These are phyloP conservation scores for Angophora floribunda DNA, from an alignment of 345 rosid species.

Conservation along the genomic window DNA sequence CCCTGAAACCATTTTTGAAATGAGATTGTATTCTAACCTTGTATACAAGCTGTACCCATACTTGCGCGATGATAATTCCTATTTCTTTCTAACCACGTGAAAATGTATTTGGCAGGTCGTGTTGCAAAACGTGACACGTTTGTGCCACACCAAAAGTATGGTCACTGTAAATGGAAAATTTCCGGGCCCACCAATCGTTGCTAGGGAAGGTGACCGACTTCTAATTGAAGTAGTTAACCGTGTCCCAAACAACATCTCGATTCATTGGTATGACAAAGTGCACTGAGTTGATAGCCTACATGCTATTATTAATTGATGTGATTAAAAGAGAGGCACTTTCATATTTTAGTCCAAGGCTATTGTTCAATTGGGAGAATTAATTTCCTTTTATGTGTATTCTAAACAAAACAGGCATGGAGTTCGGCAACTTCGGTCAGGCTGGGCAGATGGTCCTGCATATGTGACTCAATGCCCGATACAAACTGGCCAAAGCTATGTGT, in stretches of 20 bases:
- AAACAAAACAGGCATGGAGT: slow-evolving; percentile 45
- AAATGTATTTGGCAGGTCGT: slow-evolving; percentile 14
- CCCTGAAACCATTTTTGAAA: not conserved
- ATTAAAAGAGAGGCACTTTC: not conserved
- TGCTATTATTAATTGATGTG: not conserved
- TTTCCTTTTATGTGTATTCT: not conserved
- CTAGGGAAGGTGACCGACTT: slow-evolving; percentile 50
- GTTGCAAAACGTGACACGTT: slow-evolving; percentile 32
- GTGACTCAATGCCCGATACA: slow-evolving; percentile 63
- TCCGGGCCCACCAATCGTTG: slow-evolving; percentile 46
- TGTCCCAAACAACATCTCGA: slow-evolving; percentile 36
- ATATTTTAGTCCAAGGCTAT: not conserved
- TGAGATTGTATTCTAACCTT: not conserved
- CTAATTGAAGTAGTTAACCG: slow-evolving; percentile 44
- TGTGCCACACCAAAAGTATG: slow-evolving; percentile 48
- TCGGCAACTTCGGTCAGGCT: slow-evolving; percentile 43
- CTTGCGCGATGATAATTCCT: not conserved
- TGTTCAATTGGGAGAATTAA: not conserved
- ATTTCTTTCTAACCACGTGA: not conserved
- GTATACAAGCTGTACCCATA: not conserved
- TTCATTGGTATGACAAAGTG: slow-evolving; percentile 30
- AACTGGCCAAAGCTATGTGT: slow-evolving; percentile 35
- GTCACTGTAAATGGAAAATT: slow-evolving; percentile 48
- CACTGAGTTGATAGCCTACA: not conserved
- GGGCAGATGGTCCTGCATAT: slow-evolving; percentile 63